A percentile compares a stretch with the other conserved stretches of the same genome.
phyloP scores from a whole-genome alignment of 495 filamentous ascomycete genomes.

The Neurospora terricola region DNA sequence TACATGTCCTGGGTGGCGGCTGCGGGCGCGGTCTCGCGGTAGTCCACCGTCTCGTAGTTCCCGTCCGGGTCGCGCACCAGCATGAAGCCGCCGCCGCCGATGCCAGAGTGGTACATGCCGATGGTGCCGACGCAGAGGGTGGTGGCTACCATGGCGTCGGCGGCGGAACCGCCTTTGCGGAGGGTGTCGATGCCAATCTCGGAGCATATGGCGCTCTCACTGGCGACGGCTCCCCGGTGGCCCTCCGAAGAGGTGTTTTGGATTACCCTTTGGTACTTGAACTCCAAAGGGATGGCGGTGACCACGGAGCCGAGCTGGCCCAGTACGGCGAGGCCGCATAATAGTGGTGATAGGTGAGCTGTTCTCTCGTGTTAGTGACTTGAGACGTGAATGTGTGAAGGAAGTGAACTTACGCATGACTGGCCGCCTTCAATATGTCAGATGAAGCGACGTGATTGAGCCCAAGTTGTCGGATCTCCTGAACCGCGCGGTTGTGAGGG shows the following conservation, averaged over 20 bases:
- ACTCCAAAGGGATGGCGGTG: constrained; percentile 1
- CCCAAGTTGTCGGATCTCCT: not conserved
- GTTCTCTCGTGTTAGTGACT: not conserved
- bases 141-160: constrained; percentile 65
- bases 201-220: constrained; percentile 67
- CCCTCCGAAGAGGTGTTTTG: not conserved
- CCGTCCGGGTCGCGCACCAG: constrained; percentile 56
- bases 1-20: constrained; percentile 77
- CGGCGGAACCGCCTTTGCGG: constrained; percentile 60
- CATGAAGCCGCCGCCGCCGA: constrained; percentile 86
- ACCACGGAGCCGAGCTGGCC: not conserved
- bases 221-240: constrained; percentile 63
- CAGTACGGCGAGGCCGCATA: constrained; percentile 6
- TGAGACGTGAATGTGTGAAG: not conserved
- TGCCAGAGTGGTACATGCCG: constrained; percentile 83
- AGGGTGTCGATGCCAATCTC: constrained; percentile 64
- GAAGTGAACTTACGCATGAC: not conserved
- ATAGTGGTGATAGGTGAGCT: constrained; percentile 3
- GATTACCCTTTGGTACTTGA: not conserved
- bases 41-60: constrained; percentile 69
- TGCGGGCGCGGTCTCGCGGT: constrained; percentile 74
- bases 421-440: not conserved
- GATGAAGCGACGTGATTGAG: not conserved
- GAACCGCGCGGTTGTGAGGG: not conserved
- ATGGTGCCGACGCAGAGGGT: constrained; percentile 67